phyloP scores from a whole-genome alignment of 2,329 filamentous ascomycete species.

The Zasmidium cellare region DNA sequence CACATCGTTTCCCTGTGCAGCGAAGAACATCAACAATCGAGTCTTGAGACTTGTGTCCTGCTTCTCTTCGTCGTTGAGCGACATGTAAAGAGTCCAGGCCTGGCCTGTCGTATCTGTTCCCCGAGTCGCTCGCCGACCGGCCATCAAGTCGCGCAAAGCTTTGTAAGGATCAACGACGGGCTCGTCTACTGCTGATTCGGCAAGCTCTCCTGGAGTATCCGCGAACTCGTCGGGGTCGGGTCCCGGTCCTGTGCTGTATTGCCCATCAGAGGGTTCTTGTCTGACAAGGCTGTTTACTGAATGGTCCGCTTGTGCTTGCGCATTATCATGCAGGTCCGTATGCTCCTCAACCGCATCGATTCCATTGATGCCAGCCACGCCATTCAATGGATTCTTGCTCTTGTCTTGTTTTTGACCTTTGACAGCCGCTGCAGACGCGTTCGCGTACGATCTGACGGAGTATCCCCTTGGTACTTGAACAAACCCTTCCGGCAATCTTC shows the following conservation, averaged over 20 bases:
- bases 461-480: constrained; percentile 29
- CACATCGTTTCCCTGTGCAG: constrained; percentile 12
- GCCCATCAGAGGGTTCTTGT: neutral
- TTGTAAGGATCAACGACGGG: neutral
- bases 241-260: neutral
- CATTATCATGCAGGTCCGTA: neutral
- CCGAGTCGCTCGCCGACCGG: neutral
- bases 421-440: neutral
- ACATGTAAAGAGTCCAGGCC: constrained; percentile 40
- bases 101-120: neutral
- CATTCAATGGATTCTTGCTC: neutral
- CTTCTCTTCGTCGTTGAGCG: constrained; percentile 25
- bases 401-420: neutral
- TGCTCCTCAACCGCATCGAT: neutral
- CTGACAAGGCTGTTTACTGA: constrained; percentile 12
- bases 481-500: constrained; percentile 25
- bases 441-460: constrained; percentile 20
- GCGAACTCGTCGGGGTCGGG: neutral
- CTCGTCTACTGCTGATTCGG: neutral
- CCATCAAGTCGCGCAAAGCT: neutral
- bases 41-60: constrained; percentile 25
- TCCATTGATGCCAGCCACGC: neutral
- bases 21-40: constrained; percentile 30
- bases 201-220: constrained; percentile 3
- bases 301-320: neutral